phyloP scores from a whole-genome alignment of 495 filamentous ascomycete genomes.

The Aspergillus haitiensis region DNA sequence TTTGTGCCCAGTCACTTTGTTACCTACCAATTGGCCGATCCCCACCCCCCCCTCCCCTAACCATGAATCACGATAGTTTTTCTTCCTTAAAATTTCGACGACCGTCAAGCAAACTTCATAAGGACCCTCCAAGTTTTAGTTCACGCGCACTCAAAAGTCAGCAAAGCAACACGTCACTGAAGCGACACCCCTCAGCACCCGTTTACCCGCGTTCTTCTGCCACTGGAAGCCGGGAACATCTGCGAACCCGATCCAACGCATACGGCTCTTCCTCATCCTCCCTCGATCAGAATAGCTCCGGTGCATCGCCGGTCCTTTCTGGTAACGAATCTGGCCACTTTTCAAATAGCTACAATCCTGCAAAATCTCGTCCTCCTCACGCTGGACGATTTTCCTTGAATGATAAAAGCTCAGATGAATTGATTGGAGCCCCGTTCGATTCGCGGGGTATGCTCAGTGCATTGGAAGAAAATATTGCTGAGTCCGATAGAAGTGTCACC shows the following conservation, averaged over 20 bases:
- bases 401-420: conserved; percentile 67
- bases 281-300: conserved; percentile 48
- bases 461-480: conserved; percentile 58
- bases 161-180: conserved; percentile 52
- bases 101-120: conserved; percentile 50
- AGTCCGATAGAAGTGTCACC: conserved; percentile 41
- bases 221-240: conserved; percentile 47
- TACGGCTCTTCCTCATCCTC: conserved; percentile 55
- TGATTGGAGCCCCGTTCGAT: conserved; percentile 69
- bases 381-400: conserved; percentile 55
- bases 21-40: conserved; percentile 22
- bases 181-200: conserved; percentile 70
- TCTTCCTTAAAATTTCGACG: conserved; percentile 50
- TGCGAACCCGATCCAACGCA: conserved; percentile 52
- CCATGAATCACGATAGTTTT: conserved; percentile 49
- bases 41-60: conserved; percentile 22
- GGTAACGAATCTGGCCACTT: conserved; percentile 43
- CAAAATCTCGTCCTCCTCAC: conserved; percentile 38
- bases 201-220: conserved; percentile 49
- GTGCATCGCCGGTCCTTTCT: conserved; percentile 48
- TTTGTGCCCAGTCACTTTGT: conserved; percentile 18
- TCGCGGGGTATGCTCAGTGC: conserved; percentile 66
- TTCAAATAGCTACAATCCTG: conserved; percentile 31
- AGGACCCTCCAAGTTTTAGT: conserved; percentile 47
- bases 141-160: conserved; percentile 48